Evolutionary conservation across 805 yeast genomes (phyloP), one percentile per base, ranked within the genome.

Genomic region (Grigorovia humatica): DNA sequence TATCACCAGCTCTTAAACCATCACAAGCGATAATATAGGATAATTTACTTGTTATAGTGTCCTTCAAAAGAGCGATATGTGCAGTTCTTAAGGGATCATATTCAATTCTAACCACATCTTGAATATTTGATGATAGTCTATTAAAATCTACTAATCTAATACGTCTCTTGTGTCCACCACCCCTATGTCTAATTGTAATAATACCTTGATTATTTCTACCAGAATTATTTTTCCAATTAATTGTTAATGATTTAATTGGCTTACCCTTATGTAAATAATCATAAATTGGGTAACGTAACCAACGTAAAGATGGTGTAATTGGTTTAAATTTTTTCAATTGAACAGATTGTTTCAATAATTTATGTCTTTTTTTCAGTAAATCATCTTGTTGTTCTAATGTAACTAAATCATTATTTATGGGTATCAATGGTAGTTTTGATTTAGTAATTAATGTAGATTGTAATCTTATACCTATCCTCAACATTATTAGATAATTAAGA

Each of bases 141-240:
- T 74, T 71, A 62, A 82, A 83, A 69, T 93, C 99, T 20, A 93
- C 77, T 38, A 87, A 67, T 61, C 99, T 80, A 43, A 87, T 76
- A 69, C 99, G 81, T 63, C 91, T 83, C 68, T 86, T 87, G 67
- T 86, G 93, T 40, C 98, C 98, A 62, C 99, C 99, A 67, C 98
- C 99, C 68, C 95, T 81, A 68, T 93, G 96, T 66, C 99, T 81
- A 47, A 88, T 85, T 4, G 96, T 88, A 61, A 93, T 88, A 59
- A 79, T 78, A 58, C 99, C 99, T 4, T 85, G 74, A 69, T 85
- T 75, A 68, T 91, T 90, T 73, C 99, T 83, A 57, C 99, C 99
- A 50, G 95, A 85, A 47, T 82, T 80, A 51, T 80, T 78, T 63
- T 82, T 79, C 62, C 79, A 80, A 17, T 89, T 79, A 38, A 76